Evolutionary conservation across 1,139 yeast species (phyloP).

Genomic region (Hyphopichia buzzinii): DNA sequence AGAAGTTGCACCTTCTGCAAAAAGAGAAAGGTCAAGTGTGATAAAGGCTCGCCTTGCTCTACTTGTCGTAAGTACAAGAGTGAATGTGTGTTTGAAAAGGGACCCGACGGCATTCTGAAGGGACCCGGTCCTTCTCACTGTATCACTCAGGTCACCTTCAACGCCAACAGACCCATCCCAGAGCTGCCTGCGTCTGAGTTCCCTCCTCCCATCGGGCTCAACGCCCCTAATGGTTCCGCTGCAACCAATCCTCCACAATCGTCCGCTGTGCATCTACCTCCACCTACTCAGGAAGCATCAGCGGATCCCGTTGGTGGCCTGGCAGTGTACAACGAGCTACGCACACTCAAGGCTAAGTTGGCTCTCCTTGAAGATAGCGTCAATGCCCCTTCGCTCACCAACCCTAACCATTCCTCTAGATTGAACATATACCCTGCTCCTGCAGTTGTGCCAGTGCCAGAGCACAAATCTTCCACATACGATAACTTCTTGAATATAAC

Average conservation of each 20-base stretch:
- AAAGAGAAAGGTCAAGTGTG: slow-evolving; percentile 43
- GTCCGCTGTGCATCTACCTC: not conserved
- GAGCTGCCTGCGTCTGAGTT: slow-evolving; percentile 1
- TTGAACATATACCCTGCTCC: not conserved
- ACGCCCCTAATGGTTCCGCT: no score
- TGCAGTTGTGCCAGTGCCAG: not conserved
- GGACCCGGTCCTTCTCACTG: not conserved
- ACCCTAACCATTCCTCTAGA: no score
- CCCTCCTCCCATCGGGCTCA: no score
- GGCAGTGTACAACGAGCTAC: slow-evolving; percentile 16
- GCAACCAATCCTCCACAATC: not conserved
- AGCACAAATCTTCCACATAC: not conserved
- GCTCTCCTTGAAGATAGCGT: slow-evolving; percentile 8
- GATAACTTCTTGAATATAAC: not conserved
- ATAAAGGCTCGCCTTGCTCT: slow-evolving; percentile 40
- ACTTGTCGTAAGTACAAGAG: slow-evolving; percentile 37
- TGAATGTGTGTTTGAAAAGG: slow-evolving; percentile 20
- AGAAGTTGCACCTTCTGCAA: slow-evolving; percentile 43
- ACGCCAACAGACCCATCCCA: not conserved
- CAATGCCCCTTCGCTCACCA: not conserved
- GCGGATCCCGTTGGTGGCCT: not conserved
- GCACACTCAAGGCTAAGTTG: slow-evolving; percentile 15
- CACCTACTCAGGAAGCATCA: not conserved
- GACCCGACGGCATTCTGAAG: not conserved
- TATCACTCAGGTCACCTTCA: not conserved